Evolutionary conservation across 805 yeast genomes (phyloP).

Genomic region (Limtongia smithiae): DNA sequence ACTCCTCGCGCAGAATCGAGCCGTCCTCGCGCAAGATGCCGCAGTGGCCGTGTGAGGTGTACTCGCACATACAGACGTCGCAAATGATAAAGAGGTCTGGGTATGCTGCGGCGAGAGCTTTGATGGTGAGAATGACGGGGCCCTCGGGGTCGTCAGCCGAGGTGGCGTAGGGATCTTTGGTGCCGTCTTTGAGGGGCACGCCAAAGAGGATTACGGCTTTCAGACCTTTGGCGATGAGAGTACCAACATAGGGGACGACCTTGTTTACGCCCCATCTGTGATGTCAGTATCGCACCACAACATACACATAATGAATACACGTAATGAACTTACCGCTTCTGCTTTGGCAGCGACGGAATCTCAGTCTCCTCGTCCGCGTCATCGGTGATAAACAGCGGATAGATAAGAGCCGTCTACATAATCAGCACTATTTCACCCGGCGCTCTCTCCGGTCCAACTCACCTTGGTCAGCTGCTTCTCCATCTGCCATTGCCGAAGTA

Average conservation of each 20-base stretch:
- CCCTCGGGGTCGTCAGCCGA: constrained; percentile 96
- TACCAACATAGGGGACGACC: constrained; percentile 64
- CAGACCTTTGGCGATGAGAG: constrained; percentile 75
- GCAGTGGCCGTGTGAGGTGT: constrained; percentile 97
- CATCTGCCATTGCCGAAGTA: constrained; percentile 86
- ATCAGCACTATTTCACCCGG: background rate
- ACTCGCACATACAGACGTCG: constrained; percentile 95
- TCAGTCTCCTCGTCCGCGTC: constrained; percentile 70
- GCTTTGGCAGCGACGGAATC: constrained; percentile 80
- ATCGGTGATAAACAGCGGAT: constrained; percentile 85
- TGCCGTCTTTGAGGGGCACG: constrained; percentile 71
- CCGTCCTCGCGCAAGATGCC: constrained; percentile 89
- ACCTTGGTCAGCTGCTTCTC: constrained; percentile 76
- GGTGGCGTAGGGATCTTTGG: constrained; percentile 77
- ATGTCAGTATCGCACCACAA: background rate
- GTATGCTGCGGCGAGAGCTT: constrained; percentile 57
- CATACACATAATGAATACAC: background rate
- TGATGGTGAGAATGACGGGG: constrained; percentile 82
- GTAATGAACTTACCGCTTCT: constrained; percentile 42
- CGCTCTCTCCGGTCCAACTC: too few relatives aligned
- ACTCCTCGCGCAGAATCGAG: constrained; percentile 64
- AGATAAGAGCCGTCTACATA: constrained; percentile 53
- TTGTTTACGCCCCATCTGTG: constrained; percentile 74
- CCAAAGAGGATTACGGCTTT: constrained; percentile 87
- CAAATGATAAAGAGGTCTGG: constrained; percentile 86